Percentiles rank a stretch among this genome's conserved stretches.
These are phyloP conservation scores for Boletus patriciae DNA, from an alignment of 768 basidiomycete genomes.

Conservation along the genomic window DNA sequence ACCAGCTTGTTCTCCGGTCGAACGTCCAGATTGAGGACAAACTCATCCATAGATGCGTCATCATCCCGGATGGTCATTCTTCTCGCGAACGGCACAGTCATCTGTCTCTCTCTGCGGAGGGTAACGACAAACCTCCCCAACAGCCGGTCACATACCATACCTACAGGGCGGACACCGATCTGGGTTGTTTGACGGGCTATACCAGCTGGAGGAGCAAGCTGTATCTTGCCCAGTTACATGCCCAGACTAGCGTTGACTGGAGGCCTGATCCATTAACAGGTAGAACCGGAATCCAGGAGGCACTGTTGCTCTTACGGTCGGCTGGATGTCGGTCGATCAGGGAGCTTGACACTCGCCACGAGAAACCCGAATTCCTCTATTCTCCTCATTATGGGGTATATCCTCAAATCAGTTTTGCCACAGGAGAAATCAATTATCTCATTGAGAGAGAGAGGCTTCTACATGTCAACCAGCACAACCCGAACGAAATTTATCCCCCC, in stretches of 20 bases:
- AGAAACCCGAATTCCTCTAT: neutral
- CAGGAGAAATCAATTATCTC: neutral
- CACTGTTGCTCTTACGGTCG: neutral
- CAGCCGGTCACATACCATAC: neutral
- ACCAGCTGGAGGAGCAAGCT: neutral
- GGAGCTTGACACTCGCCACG: slow-evolving; percentile 18
- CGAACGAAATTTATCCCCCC: neutral
- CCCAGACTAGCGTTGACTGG: neutral
- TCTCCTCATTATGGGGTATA: neutral
- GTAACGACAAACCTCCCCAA: too few relatives aligned
- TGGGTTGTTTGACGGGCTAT: neutral
- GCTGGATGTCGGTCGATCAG: slow-evolving; percentile 38
- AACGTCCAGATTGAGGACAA: too few relatives aligned
- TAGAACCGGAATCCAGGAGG: neutral
- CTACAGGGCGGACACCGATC: neutral
- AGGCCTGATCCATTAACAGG: neutral
- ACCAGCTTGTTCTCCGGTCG: slow-evolving; percentile 29
- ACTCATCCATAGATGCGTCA: neutral
- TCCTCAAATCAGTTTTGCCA: neutral
- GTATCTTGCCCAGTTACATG: neutral
- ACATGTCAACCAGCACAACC: too few relatives aligned
- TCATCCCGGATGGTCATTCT: neutral
- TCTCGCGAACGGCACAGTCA: too few relatives aligned
- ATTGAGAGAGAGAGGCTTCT: neutral
- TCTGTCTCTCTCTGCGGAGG: too few relatives aligned